Percentiles rank a stretch among this genome's conserved stretches.
Evolutionary conservation across 169 alveolate genomes (phyloP).

Genomic region (Eimeria sp.): DNA sequence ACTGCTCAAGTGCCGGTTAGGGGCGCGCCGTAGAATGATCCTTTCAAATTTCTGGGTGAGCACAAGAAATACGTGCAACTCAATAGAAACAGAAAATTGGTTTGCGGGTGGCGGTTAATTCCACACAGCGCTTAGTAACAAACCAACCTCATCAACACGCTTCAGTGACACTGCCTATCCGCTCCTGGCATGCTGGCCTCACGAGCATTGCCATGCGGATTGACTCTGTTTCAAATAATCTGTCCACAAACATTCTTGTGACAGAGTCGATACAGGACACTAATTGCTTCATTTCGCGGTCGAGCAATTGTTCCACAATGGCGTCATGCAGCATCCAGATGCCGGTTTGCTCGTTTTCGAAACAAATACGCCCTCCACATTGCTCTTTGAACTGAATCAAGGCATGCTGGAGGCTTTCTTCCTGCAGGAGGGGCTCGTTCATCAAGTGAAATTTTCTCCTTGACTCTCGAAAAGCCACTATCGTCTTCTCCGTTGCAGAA

Average conservation of each 20-base stretch:
- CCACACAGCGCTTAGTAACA: too few relatives aligned
- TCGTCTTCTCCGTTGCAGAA: background rate
- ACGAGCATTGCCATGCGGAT: background rate
- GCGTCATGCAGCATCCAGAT: conserved; percentile 52
- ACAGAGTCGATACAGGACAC: background rate
- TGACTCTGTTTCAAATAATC: conserved; percentile 17
- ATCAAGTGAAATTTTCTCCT: background rate
- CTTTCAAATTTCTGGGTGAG: background rate
- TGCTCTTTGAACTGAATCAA: conserved; percentile 1
- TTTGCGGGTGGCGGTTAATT: background rate
- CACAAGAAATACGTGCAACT: background rate
- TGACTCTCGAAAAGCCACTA: conserved; percentile 20
- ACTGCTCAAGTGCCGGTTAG: too few relatives aligned
- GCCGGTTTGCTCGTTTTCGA: conserved; percentile 19
- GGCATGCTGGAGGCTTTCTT: conserved; percentile 22
- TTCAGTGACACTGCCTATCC: background rate
- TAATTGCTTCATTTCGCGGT: conserved; percentile 20
- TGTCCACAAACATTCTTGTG: conserved; percentile 7
- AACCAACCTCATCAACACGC: background rate
- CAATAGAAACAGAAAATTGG: background rate
- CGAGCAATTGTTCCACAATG: conserved; percentile 37
- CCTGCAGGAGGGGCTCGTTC: conserved; percentile 47
- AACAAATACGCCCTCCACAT: background rate
- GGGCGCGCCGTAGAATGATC: too few relatives aligned
- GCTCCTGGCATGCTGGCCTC: background rate